Base-by-base conservation (phyloP, 768 basidiomycete genomes). In the Hortiboletus campestris region DNA sequence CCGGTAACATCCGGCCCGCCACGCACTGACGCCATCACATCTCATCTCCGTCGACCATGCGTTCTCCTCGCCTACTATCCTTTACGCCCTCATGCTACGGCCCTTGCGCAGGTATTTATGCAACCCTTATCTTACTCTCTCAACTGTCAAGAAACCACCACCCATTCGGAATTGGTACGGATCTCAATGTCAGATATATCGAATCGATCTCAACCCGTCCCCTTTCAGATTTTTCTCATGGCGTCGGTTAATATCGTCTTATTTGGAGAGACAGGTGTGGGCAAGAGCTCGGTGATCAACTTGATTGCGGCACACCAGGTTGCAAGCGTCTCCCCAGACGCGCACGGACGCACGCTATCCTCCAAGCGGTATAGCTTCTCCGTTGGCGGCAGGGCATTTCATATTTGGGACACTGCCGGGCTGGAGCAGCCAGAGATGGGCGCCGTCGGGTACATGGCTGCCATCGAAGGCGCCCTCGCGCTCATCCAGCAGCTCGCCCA, bases 241-340 rank as follows among this genome's bases (percentile, higher is more conserved):
- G 17, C 53, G 9, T 62, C 62, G 1, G 50, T 65, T 38, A 79
- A 78, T 46, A 62, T 78, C 40, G 66, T 78, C 44, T 41, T 79
- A n/a, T 78, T 78, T 41, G 78, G 77, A 10, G 76, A 78, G 56
- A 71, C 73, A 0, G 75, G 78, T 16, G 54, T 65, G 0, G 68
- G 68, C 34, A 71, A 67, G 58, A 72, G 66, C 52, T 70, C 67
- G 0, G 56, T 71, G n/a, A 62, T 71, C 57, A 69, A 69, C 51
- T 12, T 72, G 49, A 61, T 70, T 19, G 70, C 69, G 5, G 68
- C 67, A 4, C 36, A 12, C 19, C 16, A 29, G 1, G 43, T 68
- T 38, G 68, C 68, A 2, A 42, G 35, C 17, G 36, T 63, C 48
- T 68, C 67, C 20, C 45, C 63, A 19, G 58, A 65, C 3, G 63